Conservation (phyloP, 352 stramenopile genomes). For the Globisporangium orthogonon region DNA sequence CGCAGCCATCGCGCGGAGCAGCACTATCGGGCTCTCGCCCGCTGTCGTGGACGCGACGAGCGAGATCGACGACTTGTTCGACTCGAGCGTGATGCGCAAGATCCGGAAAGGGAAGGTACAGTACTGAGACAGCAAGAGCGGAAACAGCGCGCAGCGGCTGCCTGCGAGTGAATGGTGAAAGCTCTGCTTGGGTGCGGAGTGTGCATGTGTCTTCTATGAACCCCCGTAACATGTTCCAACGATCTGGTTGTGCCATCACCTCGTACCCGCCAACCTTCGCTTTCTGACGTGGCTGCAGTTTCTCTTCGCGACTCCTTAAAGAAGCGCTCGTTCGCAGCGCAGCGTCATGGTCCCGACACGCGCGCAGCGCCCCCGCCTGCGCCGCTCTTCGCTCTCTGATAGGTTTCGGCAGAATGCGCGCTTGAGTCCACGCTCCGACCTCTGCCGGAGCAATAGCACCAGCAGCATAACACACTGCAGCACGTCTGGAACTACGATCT, state of each 20-base stretch:
- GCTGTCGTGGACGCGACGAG: conserved; percentile 10
- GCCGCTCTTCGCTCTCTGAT: background rate
- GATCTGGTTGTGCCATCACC: too few species aligned
- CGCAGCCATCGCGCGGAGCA: conserved; percentile 13
- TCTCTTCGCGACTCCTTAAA: background rate
- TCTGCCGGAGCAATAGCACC: background rate
- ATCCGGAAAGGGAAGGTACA: conserved; percentile 49
- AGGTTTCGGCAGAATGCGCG: background rate
- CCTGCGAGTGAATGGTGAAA: background rate
- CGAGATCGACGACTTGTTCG: conserved; percentile 40
- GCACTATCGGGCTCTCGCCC: conserved; percentile 8
- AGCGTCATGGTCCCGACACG: background rate
- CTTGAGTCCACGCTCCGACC: background rate
- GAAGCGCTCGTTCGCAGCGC: too few species aligned
- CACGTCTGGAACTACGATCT: background rate
- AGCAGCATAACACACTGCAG: background rate
- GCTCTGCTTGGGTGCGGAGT: background rate
- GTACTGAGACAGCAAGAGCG: conserved; percentile 20
- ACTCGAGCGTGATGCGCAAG: conserved; percentile 50
- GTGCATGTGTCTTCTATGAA: background rate
- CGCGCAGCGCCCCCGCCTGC: background rate
- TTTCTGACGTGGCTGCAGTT: too few species aligned
- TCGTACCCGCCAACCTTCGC: too few species aligned
- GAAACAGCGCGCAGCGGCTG: background rate
- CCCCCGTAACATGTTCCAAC: too few species aligned